These are phyloP conservation scores for Fragilaria radians DNA, from an alignment of 108 stramenopile genomes.

Conservation along the genomic window DNA sequence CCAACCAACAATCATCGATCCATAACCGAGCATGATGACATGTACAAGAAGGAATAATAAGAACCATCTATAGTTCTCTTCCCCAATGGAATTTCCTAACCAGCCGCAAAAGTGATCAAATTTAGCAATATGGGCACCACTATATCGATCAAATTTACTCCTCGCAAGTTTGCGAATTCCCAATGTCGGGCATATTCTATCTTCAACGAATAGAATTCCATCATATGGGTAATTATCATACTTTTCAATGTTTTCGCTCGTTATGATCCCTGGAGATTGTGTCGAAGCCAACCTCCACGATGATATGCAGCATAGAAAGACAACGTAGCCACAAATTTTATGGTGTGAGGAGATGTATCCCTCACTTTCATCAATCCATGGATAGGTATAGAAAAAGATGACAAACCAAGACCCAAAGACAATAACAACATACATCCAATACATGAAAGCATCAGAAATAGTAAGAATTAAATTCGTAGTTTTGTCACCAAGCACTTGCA, in stretches of 20 bases:
- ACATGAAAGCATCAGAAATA: slow-evolving; percentile 24
- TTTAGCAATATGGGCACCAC: slow-evolving; percentile 50
- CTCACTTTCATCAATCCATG: slow-evolving; percentile 39
- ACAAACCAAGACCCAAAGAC: slow-evolving; percentile 73
- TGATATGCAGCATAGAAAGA: slow-evolving; percentile 63
- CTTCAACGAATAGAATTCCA: slow-evolving; percentile 51
- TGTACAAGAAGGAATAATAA: slow-evolving; percentile 70
- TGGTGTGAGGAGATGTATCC: slow-evolving; percentile 42
- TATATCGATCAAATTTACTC: slow-evolving; percentile 75
- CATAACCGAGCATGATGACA: slow-evolving; percentile 75
- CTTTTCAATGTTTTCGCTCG: slow-evolving; percentile 33
- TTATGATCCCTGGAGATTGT: slow-evolving; percentile 59
- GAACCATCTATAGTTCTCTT: slow-evolving; percentile 88
- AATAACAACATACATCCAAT: slow-evolving; percentile 41
- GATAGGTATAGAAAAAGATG: slow-evolving; percentile 63
- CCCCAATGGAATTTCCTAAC: slow-evolving; percentile 79
- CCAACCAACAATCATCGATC: slow-evolving; percentile 23
- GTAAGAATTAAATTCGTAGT: slow-evolving; percentile 18
- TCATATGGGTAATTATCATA: slow-evolving; percentile 82
- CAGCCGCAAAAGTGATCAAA: slow-evolving; percentile 93
- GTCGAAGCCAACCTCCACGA: slow-evolving; percentile 53
- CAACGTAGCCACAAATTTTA: slow-evolving; percentile 49
- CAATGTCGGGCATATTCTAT: slow-evolving; percentile 52
- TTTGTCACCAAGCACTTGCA: slow-evolving; percentile 13
- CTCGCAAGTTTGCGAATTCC: slow-evolving; percentile 61